Base-by-base conservation (phyloP, 805 yeast genomes). In the Pichia pseudocactophila region DNA sequence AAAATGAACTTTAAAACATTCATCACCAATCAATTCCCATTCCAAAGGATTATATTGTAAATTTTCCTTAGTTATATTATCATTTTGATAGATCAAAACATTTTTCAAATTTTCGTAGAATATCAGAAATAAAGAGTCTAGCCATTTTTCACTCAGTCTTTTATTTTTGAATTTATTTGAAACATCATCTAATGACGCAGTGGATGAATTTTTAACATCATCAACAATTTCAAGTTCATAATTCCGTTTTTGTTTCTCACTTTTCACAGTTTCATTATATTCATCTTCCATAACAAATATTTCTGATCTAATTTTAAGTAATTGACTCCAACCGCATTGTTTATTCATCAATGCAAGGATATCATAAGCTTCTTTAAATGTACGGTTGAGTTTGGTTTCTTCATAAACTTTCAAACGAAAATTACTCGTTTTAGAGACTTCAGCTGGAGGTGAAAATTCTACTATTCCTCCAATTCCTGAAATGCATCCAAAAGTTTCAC, bases 231-330 rank as follows among this genome's bases (percentile, higher is more conserved):
- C 16, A 12, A 6, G 7, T 9, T 15, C 30, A 7, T 31, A 28
- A 19, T 40, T 49, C 22, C 43, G 42, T 38, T 39, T 39, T 8
- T 50, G 34, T 17, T 48, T 40, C 38, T 52, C 51, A 17, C 43
- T 45, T 26, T 49, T 46, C 17, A 49, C 43, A n/a, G 49, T 42
- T 35, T 53, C 53, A 38, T 58, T 49, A 51, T 78, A 77, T 55
- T 83, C 90, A 33, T 73, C 77, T 53, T 79, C 85, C 88, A 90
- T 90, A 9, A 86, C 76, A 62, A 90, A 90, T 0, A 83, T 78
- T 16, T 69, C 64, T 1, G 88, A 76, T 45, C 96, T 75, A 31
- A 80, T 55, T 43, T 68, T 66, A 50, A 89, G 68, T 30, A 87
- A 60, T 30, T 71, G 74, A 51, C 85, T 86, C 98, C 98, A 90